phyloP scores from a whole-genome alignment of 345 rosid species.

The Populus davidiana region DNA sequence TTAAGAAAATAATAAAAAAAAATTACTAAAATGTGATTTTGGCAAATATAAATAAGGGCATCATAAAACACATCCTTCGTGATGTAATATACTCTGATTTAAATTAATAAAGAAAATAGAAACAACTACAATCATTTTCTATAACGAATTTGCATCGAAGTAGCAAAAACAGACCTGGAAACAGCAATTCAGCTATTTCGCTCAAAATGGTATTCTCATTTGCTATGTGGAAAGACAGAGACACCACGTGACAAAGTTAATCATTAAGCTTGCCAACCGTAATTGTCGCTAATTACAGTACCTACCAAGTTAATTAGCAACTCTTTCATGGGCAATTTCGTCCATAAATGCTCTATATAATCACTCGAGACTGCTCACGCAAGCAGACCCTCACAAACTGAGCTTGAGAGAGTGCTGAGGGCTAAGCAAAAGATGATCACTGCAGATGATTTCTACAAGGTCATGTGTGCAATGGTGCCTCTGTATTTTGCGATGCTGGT shows the following conservation, averaged over 20 bases:
- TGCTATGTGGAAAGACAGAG: conserved; percentile 8
- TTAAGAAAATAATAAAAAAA: too few species aligned
- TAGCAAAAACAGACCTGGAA: not conserved
- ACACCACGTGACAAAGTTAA: not conserved
- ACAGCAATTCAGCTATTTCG: not conserved
- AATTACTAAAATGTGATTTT: too few species aligned
- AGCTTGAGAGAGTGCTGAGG: not conserved
- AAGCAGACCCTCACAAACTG: not conserved
- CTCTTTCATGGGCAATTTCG: conserved; percentile 19
- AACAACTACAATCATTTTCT: not conserved
- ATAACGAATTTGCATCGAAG: not conserved
- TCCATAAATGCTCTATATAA: conserved; percentile 34
- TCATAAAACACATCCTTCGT: too few species aligned
- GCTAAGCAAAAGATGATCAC: conserved; percentile 32
- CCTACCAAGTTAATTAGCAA: conserved; percentile 15
- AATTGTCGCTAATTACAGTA: conserved; percentile 22
- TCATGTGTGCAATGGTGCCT: conserved; percentile 54
- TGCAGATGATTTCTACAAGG: conserved; percentile 44
- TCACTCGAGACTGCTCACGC: not conserved
- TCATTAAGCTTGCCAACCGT: conserved; percentile 27
- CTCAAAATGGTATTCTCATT: not conserved
- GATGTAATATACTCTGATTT: not conserved
- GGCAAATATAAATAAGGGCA: too few species aligned
- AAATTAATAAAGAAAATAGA: not conserved
- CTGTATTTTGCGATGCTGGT: conserved; percentile 36